Base-by-base conservation (phyloP, 495 filamentous ascomycete genomes). In the Penicillium bialowiezense region DNA sequence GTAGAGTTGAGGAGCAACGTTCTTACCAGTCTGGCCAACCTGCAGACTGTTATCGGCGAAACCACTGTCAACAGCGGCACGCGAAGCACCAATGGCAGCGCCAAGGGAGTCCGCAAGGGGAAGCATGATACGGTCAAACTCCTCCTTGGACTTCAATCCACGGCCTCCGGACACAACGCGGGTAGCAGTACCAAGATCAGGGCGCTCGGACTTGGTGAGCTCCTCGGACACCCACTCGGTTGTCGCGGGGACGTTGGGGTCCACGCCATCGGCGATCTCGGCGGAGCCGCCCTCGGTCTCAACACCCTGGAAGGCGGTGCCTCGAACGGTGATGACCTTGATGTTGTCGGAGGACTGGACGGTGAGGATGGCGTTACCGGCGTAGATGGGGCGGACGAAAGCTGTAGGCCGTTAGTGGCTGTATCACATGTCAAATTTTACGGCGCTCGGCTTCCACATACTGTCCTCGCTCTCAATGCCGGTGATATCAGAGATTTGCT, bases 41-140 rank as follows among this genome's bases (percentile, higher is more conserved):
- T 98, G 93, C 62, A 98, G 72, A 72, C 89, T 95, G 81, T 98
- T 98, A 71, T 98, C 93, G n/a, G 95, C 95, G 61, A 96, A 98
- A 10, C 93, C 93, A 53, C 89, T 92, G 73, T 98, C 93, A 12
- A 98, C 95, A 3, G 93, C 93, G 12, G 93, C 93, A 55, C 93
- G 83, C 24, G 89, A 95, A 29, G 93, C 93, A 59, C 93, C 93
- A 53, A 98, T 89, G 10, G 93, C 93, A 6, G 93, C 93, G 21
- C 91, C 91, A 8, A 98, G 77, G 2, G 89, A 80, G 64, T 98
- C 93, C 13, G 93, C 93, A 20, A 98, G 76, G 12, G 95, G 91
- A 20, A 87, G 76, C 77, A 98, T 97, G 48, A 97, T 69, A 46
- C 80, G 79, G 71, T 98, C 91, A 64, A 98, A 98, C 39, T 96